Percentiles rank a stretch among this genome's conserved stretches.
These are phyloP conservation scores for Russula sp. DNA, from an alignment of 768 basidiomycete genomes.

Conservation along the genomic window DNA sequence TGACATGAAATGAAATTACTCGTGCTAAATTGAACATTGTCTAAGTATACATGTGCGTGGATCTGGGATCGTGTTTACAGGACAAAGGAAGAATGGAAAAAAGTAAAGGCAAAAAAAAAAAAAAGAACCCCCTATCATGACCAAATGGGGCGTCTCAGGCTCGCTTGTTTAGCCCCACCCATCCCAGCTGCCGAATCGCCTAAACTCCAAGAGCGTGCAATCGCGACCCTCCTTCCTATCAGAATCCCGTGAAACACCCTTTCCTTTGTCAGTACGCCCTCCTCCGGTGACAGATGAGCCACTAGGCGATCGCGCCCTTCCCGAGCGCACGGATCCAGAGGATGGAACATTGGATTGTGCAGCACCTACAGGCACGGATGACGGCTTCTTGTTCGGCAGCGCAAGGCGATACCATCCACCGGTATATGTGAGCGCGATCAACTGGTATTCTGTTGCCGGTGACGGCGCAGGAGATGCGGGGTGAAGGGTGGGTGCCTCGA, in stretches of 20 bases:
- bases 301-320: slow-evolving; percentile 48
- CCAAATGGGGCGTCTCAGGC: too few species aligned
- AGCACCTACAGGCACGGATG: slow-evolving; percentile 23
- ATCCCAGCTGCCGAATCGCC: slow-evolving; percentile 84
- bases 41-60: slow-evolving; percentile 18
- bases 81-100: background rate
- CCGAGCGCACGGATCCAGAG: slow-evolving; percentile 40
- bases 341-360: slow-evolving; percentile 26
- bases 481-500: slow-evolving; percentile 44
- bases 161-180: slow-evolving; percentile 57
- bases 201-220: slow-evolving; percentile 68
- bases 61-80: slow-evolving; percentile 4
- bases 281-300: slow-evolving; percentile 46
- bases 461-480: slow-evolving; percentile 27
- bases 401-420: slow-evolving; percentile 91
- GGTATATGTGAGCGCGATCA: slow-evolving; percentile 79
- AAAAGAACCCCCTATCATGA: slow-evolving; percentile 7
- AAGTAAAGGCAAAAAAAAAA: background rate
- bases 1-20: slow-evolving; percentile 6
- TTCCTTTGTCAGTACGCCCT: slow-evolving; percentile 50
- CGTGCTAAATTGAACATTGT: background rate
- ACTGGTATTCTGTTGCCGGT: slow-evolving; percentile 51
- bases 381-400: slow-evolving; percentile 40
- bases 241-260: slow-evolving; percentile 53
- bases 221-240: slow-evolving; percentile 56